phyloP scores from a whole-genome alignment of 1,284 basidiomycete species.

The Trichosporon coremiiforme region DNA sequence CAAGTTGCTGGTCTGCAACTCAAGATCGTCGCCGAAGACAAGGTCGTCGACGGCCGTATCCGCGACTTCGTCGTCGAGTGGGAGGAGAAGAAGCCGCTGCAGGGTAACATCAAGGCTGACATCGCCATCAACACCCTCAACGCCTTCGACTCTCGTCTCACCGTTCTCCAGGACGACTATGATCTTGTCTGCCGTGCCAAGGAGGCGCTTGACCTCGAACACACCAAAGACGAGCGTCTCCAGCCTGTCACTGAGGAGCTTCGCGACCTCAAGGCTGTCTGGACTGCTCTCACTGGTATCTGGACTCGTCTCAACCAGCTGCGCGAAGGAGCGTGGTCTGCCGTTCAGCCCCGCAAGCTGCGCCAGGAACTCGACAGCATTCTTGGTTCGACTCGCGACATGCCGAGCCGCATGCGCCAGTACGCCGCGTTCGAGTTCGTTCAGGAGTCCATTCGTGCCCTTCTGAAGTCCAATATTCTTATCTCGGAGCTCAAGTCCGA shows the following conservation, averaged over 20 bases:
- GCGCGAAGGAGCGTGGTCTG: slow-evolving; percentile 85
- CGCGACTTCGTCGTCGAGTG: slow-evolving; percentile 87
- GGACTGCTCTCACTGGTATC: slow-evolving; percentile 96
- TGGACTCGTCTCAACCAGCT: slow-evolving; percentile 93
- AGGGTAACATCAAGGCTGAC: slow-evolving; percentile 93
- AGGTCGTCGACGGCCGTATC: slow-evolving; percentile 92
- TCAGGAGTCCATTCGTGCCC: slow-evolving; percentile 82
- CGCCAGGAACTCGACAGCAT: slow-evolving; percentile 90
- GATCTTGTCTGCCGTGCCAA: slow-evolving; percentile 93
- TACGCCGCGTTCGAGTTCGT: slow-evolving; percentile 99
- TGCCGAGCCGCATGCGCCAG: slow-evolving; percentile 98
- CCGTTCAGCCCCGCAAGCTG: slow-evolving; percentile 86
- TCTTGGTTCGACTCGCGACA: slow-evolving; percentile 88
- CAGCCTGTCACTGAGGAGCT: slow-evolving; percentile 94
- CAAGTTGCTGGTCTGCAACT: slow-evolving; percentile 89
- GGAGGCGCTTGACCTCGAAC: slow-evolving; percentile 91
- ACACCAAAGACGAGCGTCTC: slow-evolving; percentile 83
- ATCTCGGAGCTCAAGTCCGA: slow-evolving; percentile 95
- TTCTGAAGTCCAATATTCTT: slow-evolving; percentile 86
- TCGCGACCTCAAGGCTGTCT: slow-evolving; percentile 94
- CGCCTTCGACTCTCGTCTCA: slow-evolving; percentile 87
- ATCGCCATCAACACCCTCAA: slow-evolving; percentile 93
- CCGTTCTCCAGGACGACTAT: slow-evolving; percentile 86
- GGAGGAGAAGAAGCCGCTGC: slow-evolving; percentile 78
- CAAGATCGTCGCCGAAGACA: slow-evolving; percentile 99